Percentiles rank a stretch among this genome's conserved stretches.
These are phyloP conservation scores for Cutaneotrichosporon cyanovorans DNA, from an alignment of 1,284 basidiomycete genomes.

Conservation along the genomic window DNA sequence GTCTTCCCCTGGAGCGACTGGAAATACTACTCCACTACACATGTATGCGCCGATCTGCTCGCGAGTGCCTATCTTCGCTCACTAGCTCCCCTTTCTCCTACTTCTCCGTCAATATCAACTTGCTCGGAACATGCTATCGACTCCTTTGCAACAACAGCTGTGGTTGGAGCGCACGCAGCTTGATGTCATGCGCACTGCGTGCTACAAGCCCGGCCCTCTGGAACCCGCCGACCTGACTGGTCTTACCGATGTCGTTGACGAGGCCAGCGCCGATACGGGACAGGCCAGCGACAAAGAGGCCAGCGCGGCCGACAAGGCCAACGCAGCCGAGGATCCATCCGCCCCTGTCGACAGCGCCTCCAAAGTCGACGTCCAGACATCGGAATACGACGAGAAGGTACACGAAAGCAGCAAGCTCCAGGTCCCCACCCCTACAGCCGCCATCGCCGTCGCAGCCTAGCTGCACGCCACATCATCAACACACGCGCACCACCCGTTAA, in stretches of 20 bases:
- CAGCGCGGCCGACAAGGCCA: too few relatives aligned
- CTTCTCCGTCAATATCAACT: not conserved
- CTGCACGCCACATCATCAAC: too few relatives aligned
- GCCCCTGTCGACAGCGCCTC: too few relatives aligned
- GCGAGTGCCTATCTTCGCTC: constrained; percentile 27
- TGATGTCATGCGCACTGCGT: constrained; percentile 37
- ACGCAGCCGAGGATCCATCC: too few relatives aligned
- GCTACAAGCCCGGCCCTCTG: constrained; percentile 37
- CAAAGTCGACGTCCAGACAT: too few relatives aligned
- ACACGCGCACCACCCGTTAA: too few relatives aligned
- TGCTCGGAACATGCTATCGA: not conserved
- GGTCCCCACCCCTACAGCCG: too few relatives aligned
- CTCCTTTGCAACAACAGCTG: constrained; percentile 18
- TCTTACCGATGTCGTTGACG: not conserved
- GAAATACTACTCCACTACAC: constrained; percentile 41
- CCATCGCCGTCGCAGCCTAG: too few relatives aligned
- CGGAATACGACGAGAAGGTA: too few relatives aligned
- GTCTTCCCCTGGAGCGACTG: constrained; percentile 43
- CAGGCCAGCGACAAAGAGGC: too few relatives aligned
- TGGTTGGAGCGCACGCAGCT: constrained; percentile 37
- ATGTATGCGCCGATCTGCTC: constrained; percentile 32
- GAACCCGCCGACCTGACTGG: constrained; percentile 27
- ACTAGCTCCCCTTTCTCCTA: constrained; percentile 26
- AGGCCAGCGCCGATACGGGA: too few relatives aligned
- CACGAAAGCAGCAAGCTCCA: too few relatives aligned